Evolutionary conservation across 768 basidiomycete species (phyloP), one percentile per base, ranked within the genome.

Genomic region (Hemileccinum impolitum): DNA sequence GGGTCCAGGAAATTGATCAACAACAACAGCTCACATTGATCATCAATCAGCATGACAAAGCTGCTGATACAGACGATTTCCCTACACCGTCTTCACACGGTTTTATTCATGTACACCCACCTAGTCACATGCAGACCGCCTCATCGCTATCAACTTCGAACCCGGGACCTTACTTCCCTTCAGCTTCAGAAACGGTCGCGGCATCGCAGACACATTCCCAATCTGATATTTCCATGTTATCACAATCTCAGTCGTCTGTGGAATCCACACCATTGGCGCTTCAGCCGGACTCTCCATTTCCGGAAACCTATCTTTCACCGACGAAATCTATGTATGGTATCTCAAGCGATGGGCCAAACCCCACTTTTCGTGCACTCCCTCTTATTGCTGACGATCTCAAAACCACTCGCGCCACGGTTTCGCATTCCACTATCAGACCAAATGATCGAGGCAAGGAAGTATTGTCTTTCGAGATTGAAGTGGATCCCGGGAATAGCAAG

Each of bases 381-480:
- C 72, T 90, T 21, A 67, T 90, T 18, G 71, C 81, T 4, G 67
- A 72, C 13, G 90, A 95, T 60, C 82, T 98, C 13, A 82, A 82
- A 32, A 77, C 76, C 42, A 90, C 92, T 3, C 75, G 70, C 23
- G 75, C 91, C 48, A 64, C 69, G 7, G 92, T 97, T 25, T 82
- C 83, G 2, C 84, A 85, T 47, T 93, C 90, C 12, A 83, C 87
- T 42, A 91, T 97, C 48, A 81, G 84, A 15, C 82, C 91, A 6
- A 97, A 95, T 60, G 90, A 95, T 52, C 78, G 85, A 44, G 90
- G 92, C 43, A 93, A 92, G 65, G 95, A 98, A 59, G 90, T 94
- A 2, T 72, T 97, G 36, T 91, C 87, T 8, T 97, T 98, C 68
- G 73, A 92, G 53, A 80, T 97, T 43, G 70, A 72, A 42, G 85